Evolutionary conservation across 768 basidiomycete genomes (phyloP).

Genomic region (Suillus plorans): DNA sequence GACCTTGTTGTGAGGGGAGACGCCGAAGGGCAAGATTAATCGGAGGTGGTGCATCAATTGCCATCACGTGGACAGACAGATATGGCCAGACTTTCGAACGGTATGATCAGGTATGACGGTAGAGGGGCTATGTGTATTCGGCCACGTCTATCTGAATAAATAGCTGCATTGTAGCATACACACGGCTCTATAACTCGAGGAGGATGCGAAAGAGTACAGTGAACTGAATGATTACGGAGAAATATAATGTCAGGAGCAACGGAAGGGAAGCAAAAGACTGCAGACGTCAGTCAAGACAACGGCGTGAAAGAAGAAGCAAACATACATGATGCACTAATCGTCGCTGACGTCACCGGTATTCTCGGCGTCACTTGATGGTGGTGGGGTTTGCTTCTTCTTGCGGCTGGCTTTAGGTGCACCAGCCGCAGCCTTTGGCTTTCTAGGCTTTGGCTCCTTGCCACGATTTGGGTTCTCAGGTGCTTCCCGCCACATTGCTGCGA

Average conservation of each 20-base stretch:
- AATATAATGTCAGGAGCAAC: conserved; percentile 9
- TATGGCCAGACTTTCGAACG: not conserved
- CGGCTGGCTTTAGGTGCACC: conserved; percentile 4
- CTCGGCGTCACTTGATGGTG: conserved; percentile 23
- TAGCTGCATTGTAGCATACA: conserved; percentile 16
- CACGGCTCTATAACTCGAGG: not conserved
- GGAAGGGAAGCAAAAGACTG: not conserved
- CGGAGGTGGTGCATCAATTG: not conserved
- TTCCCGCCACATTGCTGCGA: conserved; percentile 55
- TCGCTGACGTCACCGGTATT: conserved; percentile 23
- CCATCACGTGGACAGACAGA: not conserved
- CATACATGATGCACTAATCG: conserved; percentile 13
- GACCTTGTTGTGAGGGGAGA: not conserved
- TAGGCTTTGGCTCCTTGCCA: conserved; percentile 49
- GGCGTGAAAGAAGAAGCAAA: not conserved
- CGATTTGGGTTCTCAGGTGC: conserved; percentile 66
- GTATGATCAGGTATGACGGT: not conserved
- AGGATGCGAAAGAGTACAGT: not conserved
- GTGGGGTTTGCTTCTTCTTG: conserved; percentile 17
- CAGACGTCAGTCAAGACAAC: conserved; percentile 1
- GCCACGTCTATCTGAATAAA: conserved; percentile 1
- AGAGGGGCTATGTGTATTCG: not conserved
- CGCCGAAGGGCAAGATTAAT: not conserved
- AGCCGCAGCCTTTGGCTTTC: conserved; percentile 41
- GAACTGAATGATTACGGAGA: conserved; percentile 14